Evolutionary conservation across 805 yeast species (phyloP), one percentile per base, ranked within the genome.

Genomic region (Starmerella powellii): DNA sequence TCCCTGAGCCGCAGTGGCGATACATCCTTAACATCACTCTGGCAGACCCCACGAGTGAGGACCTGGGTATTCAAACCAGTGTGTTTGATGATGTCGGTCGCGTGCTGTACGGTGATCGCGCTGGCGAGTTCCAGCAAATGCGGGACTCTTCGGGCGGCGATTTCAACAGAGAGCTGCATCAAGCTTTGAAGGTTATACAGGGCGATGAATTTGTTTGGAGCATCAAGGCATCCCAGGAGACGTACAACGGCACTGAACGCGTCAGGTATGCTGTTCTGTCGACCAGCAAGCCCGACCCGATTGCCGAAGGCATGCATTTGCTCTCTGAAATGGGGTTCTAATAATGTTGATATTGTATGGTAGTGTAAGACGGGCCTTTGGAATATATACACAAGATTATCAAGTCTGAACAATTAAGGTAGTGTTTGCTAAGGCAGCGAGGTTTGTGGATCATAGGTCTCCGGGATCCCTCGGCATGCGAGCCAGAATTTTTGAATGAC

Each of bases 41-140:
- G n/a, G 70, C 77, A 55, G 98, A 91, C 61, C 93, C 87, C 17
- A 86, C 81, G 59, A 38, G 37, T 23, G 39, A 38, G 16, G 46
- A 42, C 21, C 10, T 32, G 24, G 51, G 52, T 2, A 59, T 86
- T 46, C 86, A 95, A 93, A 64, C 83, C 26, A 80, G 94, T 1
- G 66, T 81, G 45, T 91, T 91, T 57, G 94, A 91, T 60, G 88
- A 80, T 15, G 81, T 79, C 48, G 97, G 94, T 1, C 68, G 67
- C 34, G 67, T 68, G 49, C 61, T 91, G 34, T 64, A 88, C 41
- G 83, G 78, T 1, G 64, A 68, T 40, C 77, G 88, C 0, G 82
- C 84, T 15, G 63, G 66, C 32, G 81, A 76, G 33, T 62, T 86
- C 46, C 47, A 41, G 23, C 62, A 62, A 12, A 27, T 56, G 31